phyloP scores from a whole-genome alignment of 495 filamentous ascomycete species.

The Physcia stellaris region DNA sequence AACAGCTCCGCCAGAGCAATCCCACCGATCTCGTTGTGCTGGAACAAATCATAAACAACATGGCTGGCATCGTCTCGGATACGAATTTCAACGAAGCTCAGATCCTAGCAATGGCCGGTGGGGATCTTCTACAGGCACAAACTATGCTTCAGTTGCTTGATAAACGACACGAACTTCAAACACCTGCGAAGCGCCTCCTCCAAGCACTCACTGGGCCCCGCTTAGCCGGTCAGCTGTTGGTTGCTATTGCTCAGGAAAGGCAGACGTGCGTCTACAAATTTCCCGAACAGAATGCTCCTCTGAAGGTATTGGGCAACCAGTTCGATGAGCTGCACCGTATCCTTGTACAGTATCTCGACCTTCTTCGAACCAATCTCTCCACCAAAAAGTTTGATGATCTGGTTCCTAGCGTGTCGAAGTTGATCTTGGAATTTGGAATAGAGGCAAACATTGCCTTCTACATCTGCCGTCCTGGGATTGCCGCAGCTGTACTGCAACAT shows the following conservation, averaged over 20 bases:
- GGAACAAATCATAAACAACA: constrained; percentile 73
- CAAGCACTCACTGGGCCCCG: constrained; percentile 56
- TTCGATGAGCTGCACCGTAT: constrained; percentile 81
- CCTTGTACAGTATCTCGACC: constrained; percentile 75
- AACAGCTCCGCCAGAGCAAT: constrained; percentile 66
- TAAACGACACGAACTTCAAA: constrained; percentile 54
- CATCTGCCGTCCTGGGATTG: constrained; percentile 62
- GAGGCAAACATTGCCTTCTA: constrained; percentile 76
- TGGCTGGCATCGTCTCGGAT: constrained; percentile 83
- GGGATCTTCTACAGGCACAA: constrained; percentile 61
- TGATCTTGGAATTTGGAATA: constrained; percentile 70
- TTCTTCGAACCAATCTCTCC: constrained; percentile 66
- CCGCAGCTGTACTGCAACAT: constrained; percentile 35
- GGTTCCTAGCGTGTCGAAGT: constrained; percentile 58
- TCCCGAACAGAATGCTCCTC: constrained; percentile 48
- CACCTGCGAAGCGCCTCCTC: constrained; percentile 62
- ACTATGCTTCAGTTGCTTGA: constrained; percentile 68
- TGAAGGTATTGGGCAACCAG: constrained; percentile 71
- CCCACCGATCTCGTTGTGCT: constrained; percentile 79
- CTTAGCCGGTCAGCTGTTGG: constrained; percentile 64
- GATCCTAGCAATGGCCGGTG: constrained; percentile 73
- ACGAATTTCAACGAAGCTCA: constrained; percentile 77
- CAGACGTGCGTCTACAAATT: constrained; percentile 64
- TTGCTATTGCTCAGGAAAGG: constrained; percentile 81
- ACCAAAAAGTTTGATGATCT: constrained; percentile 65